These are phyloP conservation scores for Ceratobasidium sp. DNA, from an alignment of 1,284 basidiomycete species.

Conservation along the genomic window DNA sequence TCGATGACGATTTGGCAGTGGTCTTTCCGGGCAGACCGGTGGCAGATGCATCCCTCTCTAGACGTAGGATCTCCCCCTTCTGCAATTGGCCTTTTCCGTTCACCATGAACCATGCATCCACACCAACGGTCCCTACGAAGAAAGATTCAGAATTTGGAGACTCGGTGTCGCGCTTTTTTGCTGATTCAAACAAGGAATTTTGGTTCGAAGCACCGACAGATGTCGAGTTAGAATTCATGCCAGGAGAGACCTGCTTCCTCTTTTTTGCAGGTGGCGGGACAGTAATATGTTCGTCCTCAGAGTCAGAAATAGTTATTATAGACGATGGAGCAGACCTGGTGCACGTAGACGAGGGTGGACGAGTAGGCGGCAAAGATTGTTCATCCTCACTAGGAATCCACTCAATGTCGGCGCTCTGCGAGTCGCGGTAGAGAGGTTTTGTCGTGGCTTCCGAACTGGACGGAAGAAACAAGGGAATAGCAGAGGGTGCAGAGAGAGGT, in stretches of 20 bases:
- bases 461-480: constrained; percentile 14
- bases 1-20: constrained; percentile 20
- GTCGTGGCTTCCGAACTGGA: not conserved
- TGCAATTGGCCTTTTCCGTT: constrained; percentile 38
- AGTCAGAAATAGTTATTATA: constrained; percentile 38
- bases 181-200: not conserved
- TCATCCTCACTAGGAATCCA: constrained; percentile 33
- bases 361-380: not conserved
- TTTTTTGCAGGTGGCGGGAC: constrained; percentile 36
- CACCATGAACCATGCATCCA: constrained; percentile 35
- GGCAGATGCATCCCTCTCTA: constrained; percentile 33
- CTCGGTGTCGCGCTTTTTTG: not conserved
- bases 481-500: not conserved
- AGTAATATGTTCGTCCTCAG: constrained; percentile 30
- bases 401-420: constrained; percentile 13
- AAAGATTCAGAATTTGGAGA: not conserved
- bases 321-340: constrained; percentile 25
- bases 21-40: constrained; percentile 19
- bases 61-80: constrained; percentile 26
- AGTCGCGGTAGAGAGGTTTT: not conserved
- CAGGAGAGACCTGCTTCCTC: constrained; percentile 4
- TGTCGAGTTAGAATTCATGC: not conserved
- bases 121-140: constrained; percentile 16
- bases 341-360: constrained; percentile 1
- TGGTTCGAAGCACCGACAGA: not conserved